Conservation (phyloP, 148 eudicot genomes). For the Rhododendron mucronatum region DNA sequence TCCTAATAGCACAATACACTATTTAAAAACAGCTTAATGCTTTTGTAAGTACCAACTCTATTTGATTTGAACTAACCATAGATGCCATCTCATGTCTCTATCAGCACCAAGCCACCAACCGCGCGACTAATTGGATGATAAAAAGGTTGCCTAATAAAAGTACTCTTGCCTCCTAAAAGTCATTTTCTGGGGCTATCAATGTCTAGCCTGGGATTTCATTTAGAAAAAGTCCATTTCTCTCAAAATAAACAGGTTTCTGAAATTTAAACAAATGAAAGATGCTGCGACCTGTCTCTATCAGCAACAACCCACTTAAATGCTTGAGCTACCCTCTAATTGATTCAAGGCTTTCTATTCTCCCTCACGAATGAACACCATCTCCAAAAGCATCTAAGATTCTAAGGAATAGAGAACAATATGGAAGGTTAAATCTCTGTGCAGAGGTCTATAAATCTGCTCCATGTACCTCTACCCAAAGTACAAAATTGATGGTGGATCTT, state of each 20-base stretch:
- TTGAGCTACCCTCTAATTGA: constrained; percentile 1
- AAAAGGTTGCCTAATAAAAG: neutral
- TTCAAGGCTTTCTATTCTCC: no score
- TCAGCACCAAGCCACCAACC: neutral
- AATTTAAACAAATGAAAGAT: neutral
- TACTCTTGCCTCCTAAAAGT: neutral
- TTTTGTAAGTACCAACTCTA: no score
- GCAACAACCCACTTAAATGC: neutral
- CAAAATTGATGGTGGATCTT: neutral
- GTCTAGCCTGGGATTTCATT: neutral
- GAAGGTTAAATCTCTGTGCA: neutral
- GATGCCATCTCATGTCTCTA: neutral
- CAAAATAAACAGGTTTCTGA: neutral
- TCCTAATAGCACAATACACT: neutral
- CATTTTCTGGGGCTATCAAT: neutral
- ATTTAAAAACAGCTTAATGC: neutral
- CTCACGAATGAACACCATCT: no score
- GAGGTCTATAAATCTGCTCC: neutral
- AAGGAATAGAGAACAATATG: neutral
- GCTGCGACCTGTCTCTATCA: neutral
- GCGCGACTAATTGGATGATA: neutral
- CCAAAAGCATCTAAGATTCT: no score
- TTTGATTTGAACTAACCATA: neutral
- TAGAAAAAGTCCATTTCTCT: neutral
- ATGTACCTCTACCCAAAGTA: neutral